phyloP scores from a whole-genome alignment of 305 asterid genomes.

The Caryopteris hybrid region DNA sequence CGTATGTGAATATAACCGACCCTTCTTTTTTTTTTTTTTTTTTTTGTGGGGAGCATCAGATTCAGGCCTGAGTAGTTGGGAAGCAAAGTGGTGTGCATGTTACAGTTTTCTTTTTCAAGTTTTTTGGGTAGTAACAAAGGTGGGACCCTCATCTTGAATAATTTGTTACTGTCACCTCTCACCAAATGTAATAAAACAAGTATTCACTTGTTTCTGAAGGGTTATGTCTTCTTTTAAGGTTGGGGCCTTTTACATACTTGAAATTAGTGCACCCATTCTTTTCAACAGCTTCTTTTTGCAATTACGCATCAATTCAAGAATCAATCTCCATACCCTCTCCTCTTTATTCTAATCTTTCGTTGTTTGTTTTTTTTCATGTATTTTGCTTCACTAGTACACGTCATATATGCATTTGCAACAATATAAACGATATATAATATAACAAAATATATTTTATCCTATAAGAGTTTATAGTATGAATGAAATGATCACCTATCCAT shows the following conservation, averaged over 20 bases:
- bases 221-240: too few species aligned
- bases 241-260: neutral
- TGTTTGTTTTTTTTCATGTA: too few species aligned
- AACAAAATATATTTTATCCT: too few species aligned
- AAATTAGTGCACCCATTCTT: conserved; percentile 1
- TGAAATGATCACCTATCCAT: too few species aligned
- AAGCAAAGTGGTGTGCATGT: conserved; percentile 20
- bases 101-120: neutral
- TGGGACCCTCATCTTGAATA: neutral
- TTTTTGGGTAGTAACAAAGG: conserved; percentile 2
- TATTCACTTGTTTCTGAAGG: too few species aligned
- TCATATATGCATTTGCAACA: too few species aligned
- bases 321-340: too few species aligned
- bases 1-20: neutral
- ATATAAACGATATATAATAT: too few species aligned
- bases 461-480: too few species aligned
- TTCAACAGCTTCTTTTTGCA: neutral
- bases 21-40: neutral
- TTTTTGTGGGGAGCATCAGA: neutral
- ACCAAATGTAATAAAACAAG: neutral
- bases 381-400: too few species aligned
- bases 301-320: too few species aligned
- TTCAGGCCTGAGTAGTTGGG: conserved; percentile 14
- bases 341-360: neutral
- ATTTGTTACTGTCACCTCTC: neutral